Percentiles rank a stretch among this genome's conserved stretches.
Conservation (phyloP, 805 yeast genomes). For the Ogataea degrootiae region DNA sequence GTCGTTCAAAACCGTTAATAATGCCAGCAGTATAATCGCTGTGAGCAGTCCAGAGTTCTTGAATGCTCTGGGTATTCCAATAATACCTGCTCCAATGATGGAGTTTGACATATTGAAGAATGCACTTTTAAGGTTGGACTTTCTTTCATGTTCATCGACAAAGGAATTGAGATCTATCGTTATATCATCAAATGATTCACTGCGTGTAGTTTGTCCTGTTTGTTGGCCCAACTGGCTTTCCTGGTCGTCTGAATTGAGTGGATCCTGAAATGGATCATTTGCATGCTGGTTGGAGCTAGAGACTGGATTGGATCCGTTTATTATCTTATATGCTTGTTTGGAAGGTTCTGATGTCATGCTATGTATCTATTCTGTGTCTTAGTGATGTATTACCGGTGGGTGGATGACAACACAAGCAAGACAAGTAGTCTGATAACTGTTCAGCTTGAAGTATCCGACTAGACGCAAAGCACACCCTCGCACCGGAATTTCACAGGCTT, state of each 20-base stretch:
- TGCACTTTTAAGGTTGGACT: conserved; percentile 73
- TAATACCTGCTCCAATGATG: conserved; percentile 92
- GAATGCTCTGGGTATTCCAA: conserved; percentile 90
- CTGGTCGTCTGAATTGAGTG: neutral
- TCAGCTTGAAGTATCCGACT: too few species aligned
- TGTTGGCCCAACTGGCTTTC: neutral
- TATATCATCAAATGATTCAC: conserved; percentile 1
- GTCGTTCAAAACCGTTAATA: conserved; percentile 70
- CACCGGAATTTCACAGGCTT: too few species aligned
- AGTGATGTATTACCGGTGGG: too few species aligned
- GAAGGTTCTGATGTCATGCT: neutral
- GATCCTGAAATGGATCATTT: neutral
- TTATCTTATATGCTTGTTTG: neutral
- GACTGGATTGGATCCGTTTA: neutral
- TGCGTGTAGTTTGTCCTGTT: neutral
- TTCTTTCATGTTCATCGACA: conserved; percentile 25
- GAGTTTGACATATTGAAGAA: conserved; percentile 97
- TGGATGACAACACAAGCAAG: too few species aligned
- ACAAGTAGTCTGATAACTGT: too few species aligned
- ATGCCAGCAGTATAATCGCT: conserved; percentile 56
- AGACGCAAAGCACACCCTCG: too few species aligned
- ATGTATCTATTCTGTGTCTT: too few species aligned
- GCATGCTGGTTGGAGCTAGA: too few species aligned
- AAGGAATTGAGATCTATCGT: conserved; percentile 6
- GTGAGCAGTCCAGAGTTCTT: conserved; percentile 74